A percentile compares a stretch with the other conserved stretches of the same genome.
Evolutionary conservation across 2,329 filamentous ascomycete genomes (phyloP).

Genomic region (Mycogone perniciosa): DNA sequence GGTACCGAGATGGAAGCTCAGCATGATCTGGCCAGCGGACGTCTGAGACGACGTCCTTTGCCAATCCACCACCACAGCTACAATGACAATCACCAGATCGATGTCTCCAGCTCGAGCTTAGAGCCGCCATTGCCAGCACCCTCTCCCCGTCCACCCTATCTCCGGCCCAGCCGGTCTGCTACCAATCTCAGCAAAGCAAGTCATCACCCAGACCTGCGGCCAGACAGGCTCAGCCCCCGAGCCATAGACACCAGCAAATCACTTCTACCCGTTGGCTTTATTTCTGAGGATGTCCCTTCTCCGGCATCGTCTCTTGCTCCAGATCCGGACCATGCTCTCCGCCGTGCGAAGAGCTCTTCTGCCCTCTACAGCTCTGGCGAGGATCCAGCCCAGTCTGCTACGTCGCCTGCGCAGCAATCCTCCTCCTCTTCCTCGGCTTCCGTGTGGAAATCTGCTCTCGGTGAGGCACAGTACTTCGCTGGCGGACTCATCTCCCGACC

Average conservation of each 20-base stretch:
- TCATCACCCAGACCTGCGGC: neutral
- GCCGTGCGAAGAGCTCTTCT: slow-evolving; percentile 6
- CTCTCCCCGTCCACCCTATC: neutral
- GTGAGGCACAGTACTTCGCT: slow-evolving; percentile 59
- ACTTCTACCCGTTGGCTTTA: slow-evolving; percentile 6
- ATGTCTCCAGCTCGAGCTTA: neutral
- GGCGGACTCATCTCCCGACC: slow-evolving; percentile 59
- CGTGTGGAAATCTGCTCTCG: slow-evolving; percentile 42
- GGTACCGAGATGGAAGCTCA: neutral
- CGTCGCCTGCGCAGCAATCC: neutral
- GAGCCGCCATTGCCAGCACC: neutral
- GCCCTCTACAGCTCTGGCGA: neutral
- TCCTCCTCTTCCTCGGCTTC: slow-evolving; percentile 11
- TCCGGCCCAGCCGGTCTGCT: slow-evolving; percentile 15
- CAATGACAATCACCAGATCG: neutral
- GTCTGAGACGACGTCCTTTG: slow-evolving; percentile 6
- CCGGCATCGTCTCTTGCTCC: neutral
- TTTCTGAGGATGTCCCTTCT: slow-evolving; percentile 7
- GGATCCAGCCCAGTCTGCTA: neutral
- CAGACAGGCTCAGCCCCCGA: neutral
- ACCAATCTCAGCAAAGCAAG: slow-evolving; percentile 6
- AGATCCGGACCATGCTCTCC: slow-evolving; percentile 1
- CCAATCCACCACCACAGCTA: neutral
- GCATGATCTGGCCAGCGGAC: neutral
- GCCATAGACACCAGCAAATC: neutral